Evolutionary conservation across 192 early-diverging fungal species (phyloP).

Genomic region (Gryganskiella cystojenkinii): DNA sequence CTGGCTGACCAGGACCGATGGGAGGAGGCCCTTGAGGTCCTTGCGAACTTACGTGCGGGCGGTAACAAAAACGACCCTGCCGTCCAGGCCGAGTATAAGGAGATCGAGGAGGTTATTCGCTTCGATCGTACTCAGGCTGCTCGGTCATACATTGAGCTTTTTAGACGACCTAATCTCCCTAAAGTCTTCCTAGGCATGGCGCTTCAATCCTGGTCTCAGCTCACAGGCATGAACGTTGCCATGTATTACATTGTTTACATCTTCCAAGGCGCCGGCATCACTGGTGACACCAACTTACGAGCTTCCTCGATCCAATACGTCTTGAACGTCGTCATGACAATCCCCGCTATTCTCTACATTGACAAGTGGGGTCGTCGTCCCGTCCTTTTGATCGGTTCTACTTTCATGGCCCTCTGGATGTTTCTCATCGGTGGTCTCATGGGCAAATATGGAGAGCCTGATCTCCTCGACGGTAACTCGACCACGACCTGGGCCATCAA

Average conservation of each 20-base stretch:
- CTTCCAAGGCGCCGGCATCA: conserved; percentile 58
- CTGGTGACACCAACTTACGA: conserved; percentile 58
- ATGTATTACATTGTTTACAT: conserved; percentile 75
- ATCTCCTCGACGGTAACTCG: conserved; percentile 6
- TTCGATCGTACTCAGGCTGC: conserved; percentile 72
- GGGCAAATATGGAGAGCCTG: conserved; percentile 41
- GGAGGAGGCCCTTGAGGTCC: conserved; percentile 74
- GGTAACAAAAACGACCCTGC: conserved; percentile 64
- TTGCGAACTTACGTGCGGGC: conserved; percentile 72
- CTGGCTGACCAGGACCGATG: conserved; percentile 72
- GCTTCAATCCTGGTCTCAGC: conserved; percentile 82
- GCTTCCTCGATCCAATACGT: conserved; percentile 78
- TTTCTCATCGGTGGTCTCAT: conserved; percentile 72
- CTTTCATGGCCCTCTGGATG: conserved; percentile 73
- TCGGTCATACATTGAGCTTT: conserved; percentile 68
- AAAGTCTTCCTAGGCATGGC: conserved; percentile 72
- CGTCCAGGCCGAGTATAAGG: conserved; percentile 75
- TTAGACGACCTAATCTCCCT: conserved; percentile 60
- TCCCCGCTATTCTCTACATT: conserved; percentile 85
- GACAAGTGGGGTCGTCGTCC: conserved; percentile 86
- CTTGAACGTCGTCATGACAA: conserved; percentile 84
- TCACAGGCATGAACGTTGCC: conserved; percentile 89
- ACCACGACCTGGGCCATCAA: conserved; percentile 47
- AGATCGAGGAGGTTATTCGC: conserved; percentile 74
- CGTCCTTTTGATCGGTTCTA: conserved; percentile 78